A percentile compares a stretch with the other conserved stretches of the same genome.
Evolutionary conservation across 2,329 filamentous ascomycete species (phyloP).

Genomic region (Hypoxylon sp.): DNA sequence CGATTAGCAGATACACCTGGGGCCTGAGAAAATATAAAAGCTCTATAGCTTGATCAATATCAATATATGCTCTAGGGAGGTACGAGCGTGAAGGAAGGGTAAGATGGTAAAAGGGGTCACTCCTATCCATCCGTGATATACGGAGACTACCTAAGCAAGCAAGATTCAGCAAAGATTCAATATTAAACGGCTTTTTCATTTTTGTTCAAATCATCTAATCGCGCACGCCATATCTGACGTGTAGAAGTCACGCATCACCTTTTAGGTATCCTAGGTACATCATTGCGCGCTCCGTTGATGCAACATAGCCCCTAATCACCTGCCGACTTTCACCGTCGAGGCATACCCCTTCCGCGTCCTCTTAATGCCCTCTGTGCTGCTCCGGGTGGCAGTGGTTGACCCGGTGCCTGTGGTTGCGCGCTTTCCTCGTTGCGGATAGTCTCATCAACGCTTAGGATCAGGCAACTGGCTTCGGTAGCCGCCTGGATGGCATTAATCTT

Average conservation of each 20-base stretch:
- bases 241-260: conserved; percentile 20
- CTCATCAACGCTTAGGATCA: conserved; percentile 97
- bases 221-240: conserved; percentile 17
- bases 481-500: conserved; percentile 98
- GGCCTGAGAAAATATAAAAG: too few relatives aligned
- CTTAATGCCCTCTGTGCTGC: conserved; percentile 91
- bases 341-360: conserved; percentile 89
- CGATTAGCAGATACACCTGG: too few relatives aligned
- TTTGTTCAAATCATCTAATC: conserved; percentile 26
- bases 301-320: conserved; percentile 14
- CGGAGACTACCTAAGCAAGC: neutral
- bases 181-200: conserved; percentile 28
- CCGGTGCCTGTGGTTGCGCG: conserved; percentile 83
- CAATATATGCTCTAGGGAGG: too few relatives aligned
- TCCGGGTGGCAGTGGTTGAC: conserved; percentile 79
- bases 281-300: conserved; percentile 13
- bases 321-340: conserved; percentile 71
- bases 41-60: too few relatives aligned
- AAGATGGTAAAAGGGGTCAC: neutral
- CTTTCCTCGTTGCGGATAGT: conserved; percentile 99
- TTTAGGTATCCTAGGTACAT: conserved; percentile 42
- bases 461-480: conserved; percentile 92
- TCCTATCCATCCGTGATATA: neutral
- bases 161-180: neutral
- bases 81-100: neutral